phyloP scores from a whole-genome alignment of 2,329 filamentous ascomycete genomes.

The Claviceps sp. region DNA sequence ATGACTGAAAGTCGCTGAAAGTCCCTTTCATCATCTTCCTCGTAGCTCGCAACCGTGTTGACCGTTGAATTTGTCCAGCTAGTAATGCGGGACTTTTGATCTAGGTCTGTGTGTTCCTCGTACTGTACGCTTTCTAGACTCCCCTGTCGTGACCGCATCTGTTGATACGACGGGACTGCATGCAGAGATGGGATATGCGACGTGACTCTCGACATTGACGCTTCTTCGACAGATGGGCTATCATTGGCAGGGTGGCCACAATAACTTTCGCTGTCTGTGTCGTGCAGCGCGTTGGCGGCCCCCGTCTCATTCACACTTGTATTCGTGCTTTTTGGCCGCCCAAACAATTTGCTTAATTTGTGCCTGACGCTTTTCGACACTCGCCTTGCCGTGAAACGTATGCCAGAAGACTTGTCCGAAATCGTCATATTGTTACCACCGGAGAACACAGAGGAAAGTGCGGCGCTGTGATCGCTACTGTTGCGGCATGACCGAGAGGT shows the following conservation, averaged over 20 bases:
- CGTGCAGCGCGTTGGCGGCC: conserved; percentile 6
- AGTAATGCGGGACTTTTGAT: conserved; percentile 52
- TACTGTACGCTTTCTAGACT: conserved; percentile 38
- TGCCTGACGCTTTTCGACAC: conserved; percentile 49
- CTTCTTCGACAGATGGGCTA: conserved; percentile 23
- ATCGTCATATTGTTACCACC: conserved; percentile 9
- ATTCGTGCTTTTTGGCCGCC: conserved; percentile 13
- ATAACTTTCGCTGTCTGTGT: conserved; percentile 14
- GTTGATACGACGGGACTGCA: conserved; percentile 29
- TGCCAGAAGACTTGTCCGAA: conserved; percentile 14
- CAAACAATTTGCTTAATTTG: conserved; percentile 38
- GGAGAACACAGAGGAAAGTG: conserved; percentile 19
- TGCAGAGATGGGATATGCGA: conserved; percentile 39
- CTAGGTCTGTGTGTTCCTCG: conserved; percentile 24
- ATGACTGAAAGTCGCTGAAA: conserved; percentile 50
- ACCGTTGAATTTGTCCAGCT: conserved; percentile 58
- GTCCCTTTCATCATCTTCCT: conserved; percentile 29
- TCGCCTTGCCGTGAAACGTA: conserved; percentile 43
- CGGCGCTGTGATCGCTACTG: conserved; percentile 27
- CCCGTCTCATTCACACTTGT: conserved; percentile 5
- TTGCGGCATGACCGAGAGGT: conserved; percentile 38
- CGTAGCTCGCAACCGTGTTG: conserved; percentile 36
- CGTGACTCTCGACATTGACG: conserved; percentile 33
- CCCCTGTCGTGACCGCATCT: conserved; percentile 37
- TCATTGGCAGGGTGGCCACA: conserved; percentile 21